Evolutionary conservation across 768 basidiomycete genomes (phyloP), one percentile per base, ranked within the genome.

Genomic region (Mycena leptocephala): DNA sequence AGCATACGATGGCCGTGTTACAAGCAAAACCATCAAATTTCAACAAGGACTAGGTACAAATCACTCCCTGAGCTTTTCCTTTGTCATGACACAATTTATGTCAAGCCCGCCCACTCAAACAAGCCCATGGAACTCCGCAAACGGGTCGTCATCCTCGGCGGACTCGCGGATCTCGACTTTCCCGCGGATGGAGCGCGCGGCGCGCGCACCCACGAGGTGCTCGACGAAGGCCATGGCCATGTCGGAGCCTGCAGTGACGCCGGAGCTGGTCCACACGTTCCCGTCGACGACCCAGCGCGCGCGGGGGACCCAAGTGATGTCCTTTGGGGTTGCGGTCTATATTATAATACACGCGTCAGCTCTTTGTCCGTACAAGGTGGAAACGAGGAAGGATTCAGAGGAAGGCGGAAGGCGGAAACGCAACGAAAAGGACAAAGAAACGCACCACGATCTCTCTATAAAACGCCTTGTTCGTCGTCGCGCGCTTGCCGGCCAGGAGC

Each of bases 401-500:
- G n/a, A n/a, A n/a, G n/a, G n/a, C n/a, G n/a, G n/a, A n/a, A n/a
- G n/a, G n/a, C n/a, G n/a, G n/a, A n/a, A n/a, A n/a, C n/a, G n/a
- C n/a, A n/a, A n/a, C n/a, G n/a, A n/a, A n/a, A n/a, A n/a, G n/a
- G n/a, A n/a, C n/a, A n/a, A n/a, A 18, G 10, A 4, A 24, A 61
- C 58, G 28, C 68, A 85, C 85, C 73, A 75, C 76, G 53, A 84
- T 72, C 13, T 43, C 33, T 22, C 74, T 82, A 72, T 82, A 87
- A 6, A 68, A 39, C 13, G 79, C 58, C 76, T 88, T 88, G 79
- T 86, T 87, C 24, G 86, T 85, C 7, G 86, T 88, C 28, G 87
- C 87, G 18, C 79, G 74, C 64, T 81, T 83, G 0, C 85, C 86
- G 0, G 82, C 76, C 20, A 87, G 79, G 0, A 84, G 53, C 0